Conservation (phyloP, 768 basidiomycete species). For the Russula olivacea region DNA sequence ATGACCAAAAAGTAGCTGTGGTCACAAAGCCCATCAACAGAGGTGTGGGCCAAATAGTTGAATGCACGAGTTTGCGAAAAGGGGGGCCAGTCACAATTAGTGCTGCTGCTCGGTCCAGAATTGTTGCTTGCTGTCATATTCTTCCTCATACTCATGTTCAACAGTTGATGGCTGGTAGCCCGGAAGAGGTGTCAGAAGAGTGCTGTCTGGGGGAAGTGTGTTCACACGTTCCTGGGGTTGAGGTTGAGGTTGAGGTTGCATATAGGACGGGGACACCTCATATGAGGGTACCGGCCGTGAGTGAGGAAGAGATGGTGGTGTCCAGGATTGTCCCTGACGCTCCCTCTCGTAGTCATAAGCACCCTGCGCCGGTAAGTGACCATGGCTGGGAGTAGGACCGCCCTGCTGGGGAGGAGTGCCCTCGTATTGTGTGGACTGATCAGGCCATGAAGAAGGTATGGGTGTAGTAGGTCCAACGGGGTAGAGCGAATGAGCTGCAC, state of each 20-base stretch:
- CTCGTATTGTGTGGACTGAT: conserved; percentile 18
- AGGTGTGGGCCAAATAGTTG: neutral
- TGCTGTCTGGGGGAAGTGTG: conserved; percentile 54
- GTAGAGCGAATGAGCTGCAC: conserved; percentile 14
- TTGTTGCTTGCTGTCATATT: conserved; percentile 17
- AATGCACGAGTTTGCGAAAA: neutral
- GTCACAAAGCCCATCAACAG: neutral
- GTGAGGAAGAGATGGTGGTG: conserved; percentile 10
- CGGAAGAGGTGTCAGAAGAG: conserved; percentile 63
- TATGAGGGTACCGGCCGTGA: conserved; percentile 4
- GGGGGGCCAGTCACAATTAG: neutral
- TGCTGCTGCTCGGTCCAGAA: conserved; percentile 22
- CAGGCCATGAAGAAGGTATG: conserved; percentile 16
- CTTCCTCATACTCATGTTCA: conserved; percentile 28
- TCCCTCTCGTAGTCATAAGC: conserved; percentile 20
- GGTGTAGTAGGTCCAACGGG: conserved; percentile 8
- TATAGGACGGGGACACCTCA: conserved; percentile 17
- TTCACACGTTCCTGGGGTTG: conserved; percentile 25
- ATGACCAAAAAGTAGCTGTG: conserved; percentile 3
- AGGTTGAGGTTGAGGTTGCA: conserved; percentile 4
- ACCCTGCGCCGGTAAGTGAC: conserved; percentile 8
- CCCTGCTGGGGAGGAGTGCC: conserved; percentile 12
- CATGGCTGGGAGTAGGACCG: conserved; percentile 1
- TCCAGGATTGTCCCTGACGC: conserved; percentile 17
- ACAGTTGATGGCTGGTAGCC: conserved; percentile 43